A percentile compares a stretch with the other conserved stretches of the same genome.
Evolutionary conservation across 208 protist genomes (phyloP).

Genomic region (Endotrypanum monterogeii): DNA sequence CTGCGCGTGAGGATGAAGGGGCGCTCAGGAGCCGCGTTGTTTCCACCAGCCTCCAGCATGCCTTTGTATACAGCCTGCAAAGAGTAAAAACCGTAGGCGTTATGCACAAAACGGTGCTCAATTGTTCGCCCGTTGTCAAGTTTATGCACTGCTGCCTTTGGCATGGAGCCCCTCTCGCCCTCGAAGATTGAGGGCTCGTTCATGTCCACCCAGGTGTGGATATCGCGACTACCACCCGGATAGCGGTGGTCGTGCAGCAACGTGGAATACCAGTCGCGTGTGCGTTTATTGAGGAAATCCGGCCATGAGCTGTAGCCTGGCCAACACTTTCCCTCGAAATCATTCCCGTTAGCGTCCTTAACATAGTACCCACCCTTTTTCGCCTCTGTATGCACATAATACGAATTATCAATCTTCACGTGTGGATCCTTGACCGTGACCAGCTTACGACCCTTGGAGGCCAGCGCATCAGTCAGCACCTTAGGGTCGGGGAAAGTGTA

Average conservation of each 20-base stretch:
- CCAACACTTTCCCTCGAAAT: constrained; percentile 98
- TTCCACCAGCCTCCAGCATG: constrained; percentile 61
- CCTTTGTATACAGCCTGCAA: constrained; percentile 91
- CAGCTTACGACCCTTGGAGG: constrained; percentile 93
- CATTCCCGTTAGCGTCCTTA: constrained; percentile 61
- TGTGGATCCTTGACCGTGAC: constrained; percentile 99
- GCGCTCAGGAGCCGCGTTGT: constrained; percentile 49
- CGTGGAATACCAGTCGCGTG: constrained; percentile 93
- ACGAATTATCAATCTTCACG: constrained; percentile 93
- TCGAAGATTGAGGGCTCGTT: constrained; percentile 99
- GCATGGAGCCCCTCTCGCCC: constrained; percentile 95
- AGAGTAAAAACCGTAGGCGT: constrained; percentile 96
- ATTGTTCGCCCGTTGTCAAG: constrained; percentile 59
- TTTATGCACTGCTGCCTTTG: constrained; percentile 89
- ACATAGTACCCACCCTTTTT: constrained; percentile 84
- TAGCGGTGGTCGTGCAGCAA: constrained; percentile 93
- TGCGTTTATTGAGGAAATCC: constrained; percentile 93
- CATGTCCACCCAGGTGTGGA: constrained; percentile 99
- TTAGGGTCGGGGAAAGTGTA: constrained; percentile 94
- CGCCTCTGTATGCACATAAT: constrained; percentile 87
- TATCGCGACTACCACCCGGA: constrained; percentile 75
- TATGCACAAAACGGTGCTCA: constrained; percentile 98
- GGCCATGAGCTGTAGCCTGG: constrained; percentile 93
- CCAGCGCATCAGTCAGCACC: constrained; percentile 88
- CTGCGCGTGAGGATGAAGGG: constrained; percentile 98